Evolutionary conservation across 139 green algal genomes (phyloP).

Genomic region (Asterochloris erici): DNA sequence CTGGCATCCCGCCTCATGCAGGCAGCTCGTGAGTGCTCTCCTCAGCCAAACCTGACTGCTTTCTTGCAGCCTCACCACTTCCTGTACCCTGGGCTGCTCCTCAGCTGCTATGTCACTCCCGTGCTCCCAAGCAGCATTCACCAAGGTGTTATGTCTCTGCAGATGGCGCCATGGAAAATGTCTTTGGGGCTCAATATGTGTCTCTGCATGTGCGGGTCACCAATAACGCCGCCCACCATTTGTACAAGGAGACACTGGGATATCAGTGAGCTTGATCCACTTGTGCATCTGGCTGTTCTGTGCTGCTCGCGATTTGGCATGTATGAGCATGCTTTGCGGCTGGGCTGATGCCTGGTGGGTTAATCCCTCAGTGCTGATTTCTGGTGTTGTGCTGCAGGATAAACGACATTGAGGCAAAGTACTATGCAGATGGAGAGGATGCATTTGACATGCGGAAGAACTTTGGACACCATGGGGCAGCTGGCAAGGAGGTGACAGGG

Average conservation of each 20-base stretch:
- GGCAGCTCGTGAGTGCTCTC: conserved; percentile 69
- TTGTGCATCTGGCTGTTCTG: neutral
- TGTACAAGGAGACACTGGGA: conserved; percentile 92
- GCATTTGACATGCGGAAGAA: conserved; percentile 95
- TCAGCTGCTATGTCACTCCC: too few species aligned
- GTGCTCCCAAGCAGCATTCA: neutral
- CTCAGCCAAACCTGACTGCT: neutral
- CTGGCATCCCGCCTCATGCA: conserved; percentile 94
- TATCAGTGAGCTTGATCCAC: conserved; percentile 83
- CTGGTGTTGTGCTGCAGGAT: conserved; percentile 54
- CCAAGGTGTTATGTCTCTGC: conserved; percentile 17
- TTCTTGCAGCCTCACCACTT: neutral
- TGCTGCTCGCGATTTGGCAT: neutral
- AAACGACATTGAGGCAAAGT: conserved; percentile 90
- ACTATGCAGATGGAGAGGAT: conserved; percentile 97
- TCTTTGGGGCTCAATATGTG: conserved; percentile 93
- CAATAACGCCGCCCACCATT: conserved; percentile 92
- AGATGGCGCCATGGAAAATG: conserved; percentile 90
- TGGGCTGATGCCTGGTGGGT: neutral
- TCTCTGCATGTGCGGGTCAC: conserved; percentile 95
- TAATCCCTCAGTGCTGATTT: neutral
- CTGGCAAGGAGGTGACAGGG: neutral
- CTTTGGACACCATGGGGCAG: conserved; percentile 19
- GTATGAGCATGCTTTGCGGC: neutral
- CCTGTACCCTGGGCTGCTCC: too few species aligned